Conservation (phyloP, 2,329 filamentous ascomycete genomes). For the Furcasterigmium sp. region DNA sequence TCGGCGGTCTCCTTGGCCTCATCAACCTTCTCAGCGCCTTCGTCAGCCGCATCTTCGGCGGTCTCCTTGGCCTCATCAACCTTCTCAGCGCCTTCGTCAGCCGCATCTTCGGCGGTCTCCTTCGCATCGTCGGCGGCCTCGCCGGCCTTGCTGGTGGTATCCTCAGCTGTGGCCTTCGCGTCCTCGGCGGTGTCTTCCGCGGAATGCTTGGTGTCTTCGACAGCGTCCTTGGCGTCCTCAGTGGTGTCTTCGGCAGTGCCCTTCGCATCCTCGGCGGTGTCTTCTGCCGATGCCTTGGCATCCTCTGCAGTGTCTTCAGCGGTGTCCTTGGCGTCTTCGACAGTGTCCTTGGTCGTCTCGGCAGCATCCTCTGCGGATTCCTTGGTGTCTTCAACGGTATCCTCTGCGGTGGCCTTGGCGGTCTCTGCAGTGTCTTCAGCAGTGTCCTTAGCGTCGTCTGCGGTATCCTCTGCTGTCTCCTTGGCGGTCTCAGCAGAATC, state of each 20-base stretch:
- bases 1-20: conserved; percentile 7
- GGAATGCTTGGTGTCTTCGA: neutral
- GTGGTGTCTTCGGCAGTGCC: neutral
- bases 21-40: conserved; percentile 1
- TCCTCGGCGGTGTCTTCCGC: conserved; percentile 6
- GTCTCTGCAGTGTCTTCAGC: conserved; percentile 4
- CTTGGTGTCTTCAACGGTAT: conserved; percentile 10
- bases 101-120: conserved; percentile 3
- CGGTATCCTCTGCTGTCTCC: conserved; percentile 4
- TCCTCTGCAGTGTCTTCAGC: conserved; percentile 4
- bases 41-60: neutral
- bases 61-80: neutral
- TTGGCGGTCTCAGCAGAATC: neutral
- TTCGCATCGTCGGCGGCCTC: conserved; percentile 3
- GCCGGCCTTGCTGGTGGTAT: conserved; percentile 5
- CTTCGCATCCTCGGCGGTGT: neutral
- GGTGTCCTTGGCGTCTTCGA: conserved; percentile 2
- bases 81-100: neutral
- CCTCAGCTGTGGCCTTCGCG: conserved; percentile 7
- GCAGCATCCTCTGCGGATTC: conserved; percentile 5
- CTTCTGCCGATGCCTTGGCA: too few relatives aligned
- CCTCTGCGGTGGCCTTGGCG: conserved; percentile 7
- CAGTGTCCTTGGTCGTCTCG: neutral
- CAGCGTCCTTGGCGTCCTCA: neutral
- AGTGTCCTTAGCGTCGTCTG: conserved; percentile 8